Conservation (phyloP, 2,329 filamentous ascomycete species). For the Clonostachys solani region DNA sequence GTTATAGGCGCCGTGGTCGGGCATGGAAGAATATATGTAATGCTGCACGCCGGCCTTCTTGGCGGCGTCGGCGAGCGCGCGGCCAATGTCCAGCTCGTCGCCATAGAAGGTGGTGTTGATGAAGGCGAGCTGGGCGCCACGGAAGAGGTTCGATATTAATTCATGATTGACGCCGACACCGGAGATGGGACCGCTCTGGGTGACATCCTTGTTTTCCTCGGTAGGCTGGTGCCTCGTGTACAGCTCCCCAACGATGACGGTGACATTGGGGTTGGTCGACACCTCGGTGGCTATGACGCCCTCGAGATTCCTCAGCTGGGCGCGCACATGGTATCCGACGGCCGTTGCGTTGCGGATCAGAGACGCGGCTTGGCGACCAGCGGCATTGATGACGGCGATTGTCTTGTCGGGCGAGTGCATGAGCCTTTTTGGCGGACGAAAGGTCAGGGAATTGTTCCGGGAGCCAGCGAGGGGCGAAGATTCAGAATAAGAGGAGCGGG, state of each 20-base stretch:
- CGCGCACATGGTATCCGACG: constrained; percentile 88
- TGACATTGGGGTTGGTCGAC: constrained; percentile 71
- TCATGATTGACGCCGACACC: constrained; percentile 66
- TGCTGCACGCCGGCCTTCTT: constrained; percentile 82
- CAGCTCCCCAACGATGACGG: constrained; percentile 59
- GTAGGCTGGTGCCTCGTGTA: constrained; percentile 51
- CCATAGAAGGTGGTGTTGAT: constrained; percentile 98
- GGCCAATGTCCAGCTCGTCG: constrained; percentile 86
- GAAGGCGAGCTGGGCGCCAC: constrained; percentile 82
- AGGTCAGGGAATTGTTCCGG: constrained; percentile 57
- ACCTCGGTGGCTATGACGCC: constrained; percentile 88
- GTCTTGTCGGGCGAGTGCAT: constrained; percentile 66
- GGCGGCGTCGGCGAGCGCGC: constrained; percentile 83
- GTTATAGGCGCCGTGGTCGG: constrained; percentile 81
- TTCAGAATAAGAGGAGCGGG: constrained; percentile 58
- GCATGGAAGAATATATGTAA: constrained; percentile 96
- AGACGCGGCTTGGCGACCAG: constrained; percentile 91
- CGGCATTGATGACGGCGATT: constrained; percentile 92
- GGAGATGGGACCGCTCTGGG: constrained; percentile 58
- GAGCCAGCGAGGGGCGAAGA: constrained; percentile 49
- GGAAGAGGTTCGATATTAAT: constrained; percentile 75
- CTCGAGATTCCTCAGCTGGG: constrained; percentile 83
- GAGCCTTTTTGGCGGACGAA: constrained; percentile 54
- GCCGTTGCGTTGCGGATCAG: constrained; percentile 92
- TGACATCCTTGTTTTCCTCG: constrained; percentile 57